Conservation (phyloP, 352 stramenopile genomes). For the Phytopythium kandeliae region DNA sequence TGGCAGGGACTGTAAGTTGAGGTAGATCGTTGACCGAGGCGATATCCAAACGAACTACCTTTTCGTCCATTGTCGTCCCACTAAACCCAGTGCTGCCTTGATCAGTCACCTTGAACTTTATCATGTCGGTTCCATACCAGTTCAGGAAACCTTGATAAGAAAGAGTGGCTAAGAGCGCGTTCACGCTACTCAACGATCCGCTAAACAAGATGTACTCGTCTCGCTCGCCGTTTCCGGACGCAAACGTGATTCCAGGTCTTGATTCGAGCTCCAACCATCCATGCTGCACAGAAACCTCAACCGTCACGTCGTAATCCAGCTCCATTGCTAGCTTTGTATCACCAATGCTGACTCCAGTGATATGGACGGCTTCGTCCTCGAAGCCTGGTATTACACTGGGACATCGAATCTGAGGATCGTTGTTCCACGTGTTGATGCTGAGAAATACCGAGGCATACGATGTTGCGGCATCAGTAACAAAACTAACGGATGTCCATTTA, state of each 20-base stretch:
- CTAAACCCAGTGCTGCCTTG: conserved; percentile 62
- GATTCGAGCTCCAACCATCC: conserved; percentile 46
- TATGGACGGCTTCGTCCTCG: conserved; percentile 44
- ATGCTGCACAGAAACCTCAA: conserved; percentile 50
- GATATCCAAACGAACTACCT: conserved; percentile 28
- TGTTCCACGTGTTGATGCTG: conserved; percentile 61
- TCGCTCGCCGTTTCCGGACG: conserved; percentile 30
- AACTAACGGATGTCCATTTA: conserved; percentile 60
- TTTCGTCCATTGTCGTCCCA: conserved; percentile 26
- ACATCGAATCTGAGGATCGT: conserved; percentile 46
- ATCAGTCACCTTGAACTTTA: conserved; percentile 49
- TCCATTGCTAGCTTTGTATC: conserved; percentile 46
- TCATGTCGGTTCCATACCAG: conserved; percentile 63
- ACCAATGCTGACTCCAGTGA: conserved; percentile 34
- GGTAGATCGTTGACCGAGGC: conserved; percentile 60
- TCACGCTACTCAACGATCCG: conserved; percentile 51
- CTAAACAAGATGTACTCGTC: conserved; percentile 67
- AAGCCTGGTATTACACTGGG: conserved; percentile 24
- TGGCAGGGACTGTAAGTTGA: conserved; percentile 39
- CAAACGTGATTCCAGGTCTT: conserved; percentile 58
- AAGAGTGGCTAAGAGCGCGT: conserved; percentile 36
- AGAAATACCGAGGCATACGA: conserved; percentile 71
- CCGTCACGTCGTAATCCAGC: conserved; percentile 53
- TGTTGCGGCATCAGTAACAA: conserved; percentile 59
- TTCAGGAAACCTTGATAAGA: conserved; percentile 62